Percentiles rank a stretch among this genome's conserved stretches.
phyloP scores from a whole-genome alignment of 2,329 filamentous ascomycete species.

The Pseudogymnoascus sp. region DNA sequence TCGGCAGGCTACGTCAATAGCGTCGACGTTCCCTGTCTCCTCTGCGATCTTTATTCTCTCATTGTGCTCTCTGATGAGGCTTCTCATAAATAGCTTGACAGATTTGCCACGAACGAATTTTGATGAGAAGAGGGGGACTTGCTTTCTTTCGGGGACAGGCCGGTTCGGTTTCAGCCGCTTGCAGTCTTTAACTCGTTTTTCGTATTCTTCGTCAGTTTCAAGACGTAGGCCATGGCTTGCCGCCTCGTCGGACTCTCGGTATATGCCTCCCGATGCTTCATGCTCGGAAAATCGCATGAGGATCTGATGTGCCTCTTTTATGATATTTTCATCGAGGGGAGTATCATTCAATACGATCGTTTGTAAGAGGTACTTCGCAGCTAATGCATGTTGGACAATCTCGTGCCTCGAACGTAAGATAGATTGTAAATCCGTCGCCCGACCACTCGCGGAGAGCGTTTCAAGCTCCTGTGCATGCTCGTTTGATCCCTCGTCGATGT shows the following conservation, averaged over 20 bases:
- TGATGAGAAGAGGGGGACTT: background rate
- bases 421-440: background rate
- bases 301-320: constrained; percentile 24
- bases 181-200: background rate
- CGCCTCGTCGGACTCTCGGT: constrained; percentile 11
- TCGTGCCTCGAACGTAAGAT: background rate
- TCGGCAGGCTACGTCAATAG: constrained; percentile 24
- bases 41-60: constrained; percentile 15
- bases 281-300: constrained; percentile 16
- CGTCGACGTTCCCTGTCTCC: constrained; percentile 15
- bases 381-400: constrained; percentile 13
- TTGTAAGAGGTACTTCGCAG: constrained; percentile 17
- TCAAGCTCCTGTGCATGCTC: background rate
- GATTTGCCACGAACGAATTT: constrained; percentile 20
- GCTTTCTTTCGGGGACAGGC: background rate
- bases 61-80: constrained; percentile 20
- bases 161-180: background rate
- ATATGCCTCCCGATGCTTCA: constrained; percentile 15
- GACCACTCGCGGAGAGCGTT: background rate
- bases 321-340: constrained; percentile 19
- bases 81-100: constrained; percentile 24
- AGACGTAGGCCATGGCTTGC: background rate
- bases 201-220: background rate
- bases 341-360: constrained; percentile 12
- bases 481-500: background rate